A percentile compares a stretch with the other conserved stretches of the same genome.
These are phyloP conservation scores for Pichia phayaonensis DNA, from an alignment of 805 yeast genomes.

Conservation along the genomic window DNA sequence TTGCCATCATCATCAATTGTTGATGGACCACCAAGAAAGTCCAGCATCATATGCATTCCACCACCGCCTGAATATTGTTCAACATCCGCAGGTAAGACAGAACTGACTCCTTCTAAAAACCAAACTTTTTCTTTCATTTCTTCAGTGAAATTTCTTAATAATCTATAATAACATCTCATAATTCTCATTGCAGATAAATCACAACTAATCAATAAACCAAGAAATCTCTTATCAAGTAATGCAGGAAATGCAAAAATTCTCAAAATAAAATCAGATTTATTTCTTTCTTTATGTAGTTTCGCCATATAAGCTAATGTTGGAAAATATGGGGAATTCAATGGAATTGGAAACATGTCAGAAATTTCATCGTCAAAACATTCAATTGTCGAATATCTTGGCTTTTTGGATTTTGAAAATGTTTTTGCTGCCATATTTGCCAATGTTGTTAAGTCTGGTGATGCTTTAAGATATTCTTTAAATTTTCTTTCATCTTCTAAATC, in stretches of 20 bases:
- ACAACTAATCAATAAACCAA: slow-evolving; percentile 72
- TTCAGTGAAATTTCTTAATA: slow-evolving; percentile 71
- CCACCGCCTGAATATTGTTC: slow-evolving; percentile 89
- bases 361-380: slow-evolving; percentile 83
- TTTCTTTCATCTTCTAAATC: not conserved
- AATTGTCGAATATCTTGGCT: slow-evolving; percentile 43
- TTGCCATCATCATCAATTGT: slow-evolving; percentile 26
- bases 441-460: slow-evolving; percentile 24
- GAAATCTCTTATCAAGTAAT: slow-evolving; percentile 69
- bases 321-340: slow-evolving; percentile 74
- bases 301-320: slow-evolving; percentile 83
- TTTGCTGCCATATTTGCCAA: slow-evolving; percentile 9
- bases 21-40: slow-evolving; percentile 65
- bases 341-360: slow-evolving; percentile 80
- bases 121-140: slow-evolving; percentile 87
- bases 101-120: slow-evolving; percentile 88
- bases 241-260: slow-evolving; percentile 93
- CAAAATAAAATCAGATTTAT: slow-evolving; percentile 77
- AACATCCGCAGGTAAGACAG: slow-evolving; percentile 84
- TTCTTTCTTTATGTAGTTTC: slow-evolving; percentile 71
- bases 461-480: not conserved
- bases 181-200: slow-evolving; percentile 86
- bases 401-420: slow-evolving; percentile 8
- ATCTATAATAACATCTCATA: slow-evolving; percentile 79
- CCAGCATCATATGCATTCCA: slow-evolving; percentile 88